Evolutionary conservation across 225 moss, liverwort and hornwort species (phyloP).

Genomic region (Physcomitrellopsis africana): DNA sequence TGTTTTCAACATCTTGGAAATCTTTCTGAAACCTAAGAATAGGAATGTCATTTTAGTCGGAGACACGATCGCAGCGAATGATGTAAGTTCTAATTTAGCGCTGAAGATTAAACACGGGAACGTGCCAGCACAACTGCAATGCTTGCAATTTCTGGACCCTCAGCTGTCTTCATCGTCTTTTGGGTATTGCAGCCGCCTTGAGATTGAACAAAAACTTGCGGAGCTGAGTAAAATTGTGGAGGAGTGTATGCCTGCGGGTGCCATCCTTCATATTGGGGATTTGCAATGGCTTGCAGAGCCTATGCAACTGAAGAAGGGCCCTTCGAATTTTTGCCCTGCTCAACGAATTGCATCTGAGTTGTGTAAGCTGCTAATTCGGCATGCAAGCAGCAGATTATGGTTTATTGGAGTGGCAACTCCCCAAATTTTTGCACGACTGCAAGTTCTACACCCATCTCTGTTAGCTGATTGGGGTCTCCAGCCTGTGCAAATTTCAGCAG

Average conservation of each 20-base stretch:
- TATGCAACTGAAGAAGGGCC: conserved; percentile 53
- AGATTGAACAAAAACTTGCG: conserved; percentile 72
- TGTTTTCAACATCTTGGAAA: conserved; percentile 54
- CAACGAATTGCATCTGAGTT: conserved; percentile 64
- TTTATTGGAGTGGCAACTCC: conserved; percentile 67
- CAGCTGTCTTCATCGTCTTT: conserved; percentile 70
- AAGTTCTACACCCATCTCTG: conserved; percentile 49
- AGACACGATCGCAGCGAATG: conserved; percentile 27
- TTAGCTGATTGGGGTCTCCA: conserved; percentile 66
- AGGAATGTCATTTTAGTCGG: conserved; percentile 69
- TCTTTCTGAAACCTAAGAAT: conserved; percentile 41
- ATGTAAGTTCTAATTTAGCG: conserved; percentile 42
- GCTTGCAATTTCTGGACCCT: conserved; percentile 60
- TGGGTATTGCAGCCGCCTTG: conserved; percentile 60
- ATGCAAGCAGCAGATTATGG: conserved; percentile 68
- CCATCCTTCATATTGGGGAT: conserved; percentile 82
- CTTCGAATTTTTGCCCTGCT: conserved; percentile 53
- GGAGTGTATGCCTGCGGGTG: conserved; percentile 73
- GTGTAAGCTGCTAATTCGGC: conserved; percentile 50
- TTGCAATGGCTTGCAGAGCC: conserved; percentile 80
- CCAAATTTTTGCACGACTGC: conserved; percentile 45
- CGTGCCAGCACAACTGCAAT: conserved; percentile 48
- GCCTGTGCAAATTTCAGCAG: conserved; percentile 46
- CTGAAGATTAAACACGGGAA: conserved; percentile 52
- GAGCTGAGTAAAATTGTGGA: conserved; percentile 74